These are phyloP conservation scores for Schizothecium vesticola DNA, from an alignment of 495 filamentous ascomycete genomes.

Conservation along the genomic window DNA sequence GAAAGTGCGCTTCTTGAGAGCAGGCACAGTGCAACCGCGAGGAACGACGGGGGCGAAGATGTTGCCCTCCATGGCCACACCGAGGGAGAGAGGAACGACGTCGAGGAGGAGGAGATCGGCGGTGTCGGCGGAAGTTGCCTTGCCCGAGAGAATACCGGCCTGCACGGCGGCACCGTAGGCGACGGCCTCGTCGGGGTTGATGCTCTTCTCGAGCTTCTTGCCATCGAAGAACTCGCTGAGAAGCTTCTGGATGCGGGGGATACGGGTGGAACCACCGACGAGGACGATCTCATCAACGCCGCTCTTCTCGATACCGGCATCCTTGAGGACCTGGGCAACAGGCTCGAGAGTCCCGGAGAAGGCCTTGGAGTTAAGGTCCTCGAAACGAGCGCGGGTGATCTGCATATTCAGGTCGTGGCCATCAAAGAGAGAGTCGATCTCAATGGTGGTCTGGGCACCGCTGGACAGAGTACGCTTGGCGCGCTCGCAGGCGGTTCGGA, in stretches of 20 bases:
- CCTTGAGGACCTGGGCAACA: constrained; percentile 97
- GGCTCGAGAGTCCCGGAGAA: constrained; percentile 96
- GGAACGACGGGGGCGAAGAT: constrained; percentile 96
- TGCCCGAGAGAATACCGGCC: constrained; percentile 95
- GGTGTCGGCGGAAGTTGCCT: constrained; percentile 91
- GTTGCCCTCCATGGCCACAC: constrained; percentile 99
- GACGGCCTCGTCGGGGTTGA: constrained; percentile 99
- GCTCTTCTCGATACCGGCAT: constrained; percentile 90
- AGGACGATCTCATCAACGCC: constrained; percentile 96
- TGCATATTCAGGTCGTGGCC: constrained; percentile 98
- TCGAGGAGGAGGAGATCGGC: constrained; percentile 94
- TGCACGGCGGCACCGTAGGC: constrained; percentile 99
- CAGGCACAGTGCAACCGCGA: constrained; percentile 87
- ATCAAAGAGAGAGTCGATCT: constrained; percentile 98
- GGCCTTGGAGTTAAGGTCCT: constrained; percentile 95
- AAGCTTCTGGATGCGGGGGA: constrained; percentile 97
- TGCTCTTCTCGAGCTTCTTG: constrained; percentile 99
- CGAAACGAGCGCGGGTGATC: constrained; percentile 98
- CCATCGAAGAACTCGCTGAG: constrained; percentile 97
- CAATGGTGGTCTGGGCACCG: constrained; percentile 93
- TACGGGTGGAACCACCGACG: constrained; percentile 98
- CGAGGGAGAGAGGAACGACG: constrained; percentile 93
- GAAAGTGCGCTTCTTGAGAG: constrained; percentile 93
- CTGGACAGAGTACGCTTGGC: constrained; percentile 98
- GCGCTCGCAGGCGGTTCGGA: constrained; percentile 97